phyloP scores from a whole-genome alignment of 306 rosid species.

The Cercis canadensis region DNA sequence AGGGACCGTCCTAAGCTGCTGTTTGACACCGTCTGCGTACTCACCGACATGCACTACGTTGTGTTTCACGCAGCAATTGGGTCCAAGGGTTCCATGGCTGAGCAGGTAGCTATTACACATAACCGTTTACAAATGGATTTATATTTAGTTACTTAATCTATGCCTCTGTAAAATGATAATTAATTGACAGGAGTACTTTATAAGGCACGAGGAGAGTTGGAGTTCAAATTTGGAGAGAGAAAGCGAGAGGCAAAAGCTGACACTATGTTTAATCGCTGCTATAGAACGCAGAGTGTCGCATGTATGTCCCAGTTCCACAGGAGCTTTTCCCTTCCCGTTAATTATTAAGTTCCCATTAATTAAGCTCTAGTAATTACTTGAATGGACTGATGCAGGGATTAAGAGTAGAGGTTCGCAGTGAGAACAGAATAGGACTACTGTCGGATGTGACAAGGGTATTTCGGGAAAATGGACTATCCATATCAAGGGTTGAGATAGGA shows the following conservation, averaged over 20 bases:
- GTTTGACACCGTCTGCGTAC: constrained; percentile 83
- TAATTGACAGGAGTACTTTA: constrained; percentile 69
- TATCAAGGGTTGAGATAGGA: constrained; percentile 64
- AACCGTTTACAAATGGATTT: no score
- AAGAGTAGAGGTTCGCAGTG: constrained; percentile 60
- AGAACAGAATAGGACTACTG: constrained; percentile 66
- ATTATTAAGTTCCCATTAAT: no score
- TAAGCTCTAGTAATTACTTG: no score
- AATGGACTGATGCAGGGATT: constrained; percentile 58
- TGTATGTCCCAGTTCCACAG: constrained; percentile 40
- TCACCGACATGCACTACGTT: constrained; percentile 71
- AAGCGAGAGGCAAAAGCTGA: constrained; percentile 61
- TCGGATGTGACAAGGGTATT: constrained; percentile 68
- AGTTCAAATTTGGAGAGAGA: constrained; percentile 48
- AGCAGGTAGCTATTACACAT: no score
- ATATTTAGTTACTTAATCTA: no score
- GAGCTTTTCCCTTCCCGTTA: no score
- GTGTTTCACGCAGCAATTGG: constrained; percentile 88
- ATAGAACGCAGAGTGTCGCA: constrained; percentile 83
- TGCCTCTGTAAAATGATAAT: no score
- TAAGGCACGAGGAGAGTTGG: constrained; percentile 52
- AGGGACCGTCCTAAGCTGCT: constrained; percentile 79
- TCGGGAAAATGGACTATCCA: constrained; percentile 72
- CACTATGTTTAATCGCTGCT: constrained; percentile 73
- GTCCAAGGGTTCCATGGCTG: constrained; percentile 67